Percentiles rank a stretch among this genome's conserved stretches.
Evolutionary conservation across 2,329 filamentous ascomycete genomes (phyloP).

Genomic region (Calonectria naviculata): DNA sequence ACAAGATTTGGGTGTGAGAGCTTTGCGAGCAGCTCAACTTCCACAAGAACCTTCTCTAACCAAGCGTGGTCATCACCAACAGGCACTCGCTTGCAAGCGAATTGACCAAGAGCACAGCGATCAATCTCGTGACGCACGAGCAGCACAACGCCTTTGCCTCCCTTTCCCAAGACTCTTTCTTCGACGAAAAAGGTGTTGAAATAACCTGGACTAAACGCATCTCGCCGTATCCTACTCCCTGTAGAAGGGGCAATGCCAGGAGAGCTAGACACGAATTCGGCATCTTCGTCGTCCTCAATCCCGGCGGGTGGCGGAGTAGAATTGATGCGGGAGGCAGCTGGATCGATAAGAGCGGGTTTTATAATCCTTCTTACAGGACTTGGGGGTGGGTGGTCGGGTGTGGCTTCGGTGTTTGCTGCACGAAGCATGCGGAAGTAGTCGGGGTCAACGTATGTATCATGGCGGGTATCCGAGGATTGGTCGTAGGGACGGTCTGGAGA

Average conservation of each 20-base stretch:
- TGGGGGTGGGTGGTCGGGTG: slow-evolving; percentile 56
- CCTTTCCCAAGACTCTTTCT: slow-evolving; percentile 85
- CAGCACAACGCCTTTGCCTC: slow-evolving; percentile 94
- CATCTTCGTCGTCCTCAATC: slow-evolving; percentile 41
- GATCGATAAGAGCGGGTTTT: slow-evolving; percentile 52
- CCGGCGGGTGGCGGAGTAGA: slow-evolving; percentile 31
- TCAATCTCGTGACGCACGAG: slow-evolving; percentile 95
- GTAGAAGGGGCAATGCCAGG: slow-evolving; percentile 58
- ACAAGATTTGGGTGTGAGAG: slow-evolving; percentile 96
- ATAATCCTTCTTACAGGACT: slow-evolving; percentile 67
- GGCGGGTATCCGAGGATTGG: slow-evolving; percentile 48
- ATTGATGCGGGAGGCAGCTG: slow-evolving; percentile 20
- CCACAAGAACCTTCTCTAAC: slow-evolving; percentile 92
- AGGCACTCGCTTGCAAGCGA: slow-evolving; percentile 96
- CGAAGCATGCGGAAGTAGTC: slow-evolving; percentile 96
- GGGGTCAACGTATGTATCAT: slow-evolving; percentile 83
- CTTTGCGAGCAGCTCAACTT: slow-evolving; percentile 92
- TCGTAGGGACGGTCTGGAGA: slow-evolving; percentile 65
- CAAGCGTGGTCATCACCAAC: slow-evolving; percentile 95
- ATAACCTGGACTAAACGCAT: slow-evolving; percentile 92
- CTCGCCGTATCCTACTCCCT: slow-evolving; percentile 80
- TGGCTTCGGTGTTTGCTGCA: slow-evolving; percentile 59
- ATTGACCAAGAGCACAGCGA: slow-evolving; percentile 86
- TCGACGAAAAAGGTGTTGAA: slow-evolving; percentile 95
- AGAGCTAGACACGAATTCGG: slow-evolving; percentile 66